Evolutionary conservation across 2,329 filamentous ascomycete species (phyloP).

Genomic region (Cucurbitaria berberidis): DNA sequence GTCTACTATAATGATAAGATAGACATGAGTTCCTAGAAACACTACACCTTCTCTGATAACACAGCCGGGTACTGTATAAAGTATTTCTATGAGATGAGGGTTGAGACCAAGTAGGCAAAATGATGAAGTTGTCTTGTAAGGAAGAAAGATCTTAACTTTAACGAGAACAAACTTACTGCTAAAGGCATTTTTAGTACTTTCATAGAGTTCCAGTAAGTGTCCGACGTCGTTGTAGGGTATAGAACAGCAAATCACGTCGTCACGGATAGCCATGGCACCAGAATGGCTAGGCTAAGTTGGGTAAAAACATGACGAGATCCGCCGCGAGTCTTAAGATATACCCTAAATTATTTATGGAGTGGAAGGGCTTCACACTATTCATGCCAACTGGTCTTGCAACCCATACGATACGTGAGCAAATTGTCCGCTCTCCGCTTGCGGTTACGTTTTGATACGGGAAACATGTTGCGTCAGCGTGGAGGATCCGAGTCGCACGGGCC

Average conservation of each 20-base stretch:
- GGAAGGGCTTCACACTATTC: neutral
- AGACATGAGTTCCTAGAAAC: too few relatives aligned
- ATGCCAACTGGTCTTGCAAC: neutral
- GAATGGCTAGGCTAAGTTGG: slow-evolving; percentile 19
- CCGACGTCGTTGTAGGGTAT: neutral
- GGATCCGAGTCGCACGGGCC: slow-evolving; percentile 7
- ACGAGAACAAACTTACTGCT: slow-evolving; percentile 27
- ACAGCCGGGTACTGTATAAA: too few relatives aligned
- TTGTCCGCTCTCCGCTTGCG: neutral
- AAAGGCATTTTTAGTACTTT: slow-evolving; percentile 39
- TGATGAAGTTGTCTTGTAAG: neutral
- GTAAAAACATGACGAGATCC: slow-evolving; percentile 9
- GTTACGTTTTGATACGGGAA: neutral
- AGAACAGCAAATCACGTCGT: slow-evolving; percentile 8
- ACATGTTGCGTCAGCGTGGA: slow-evolving; percentile 21
- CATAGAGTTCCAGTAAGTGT: slow-evolving; percentile 8
- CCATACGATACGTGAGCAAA: neutral
- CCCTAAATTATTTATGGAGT: neutral
- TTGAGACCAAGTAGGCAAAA: neutral
- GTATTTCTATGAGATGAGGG: too few relatives aligned
- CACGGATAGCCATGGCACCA: slow-evolving; percentile 9
- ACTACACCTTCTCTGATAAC: too few relatives aligned
- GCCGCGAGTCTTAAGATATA: neutral
- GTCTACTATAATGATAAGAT: too few relatives aligned
- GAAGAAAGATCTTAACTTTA: neutral